These are phyloP conservation scores for Epichloe coenophiala DNA, from an alignment of 2,329 filamentous ascomycete species.

Conservation along the genomic window DNA sequence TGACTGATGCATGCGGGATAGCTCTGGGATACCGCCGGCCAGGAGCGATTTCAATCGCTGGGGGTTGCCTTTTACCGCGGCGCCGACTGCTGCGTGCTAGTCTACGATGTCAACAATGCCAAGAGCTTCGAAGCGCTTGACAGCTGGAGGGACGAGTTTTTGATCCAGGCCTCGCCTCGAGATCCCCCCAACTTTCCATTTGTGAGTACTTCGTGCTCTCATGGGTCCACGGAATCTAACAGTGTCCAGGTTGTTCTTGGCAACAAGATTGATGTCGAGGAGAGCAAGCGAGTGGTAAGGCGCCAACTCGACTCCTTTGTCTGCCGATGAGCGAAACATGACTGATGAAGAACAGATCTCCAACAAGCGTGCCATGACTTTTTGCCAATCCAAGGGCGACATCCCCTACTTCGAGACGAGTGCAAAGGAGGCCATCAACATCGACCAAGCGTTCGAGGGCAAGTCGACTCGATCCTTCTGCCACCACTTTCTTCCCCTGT, in stretches of 20 bases:
- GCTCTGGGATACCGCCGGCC: slow-evolving; percentile 96
- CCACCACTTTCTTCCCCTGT: background rate
- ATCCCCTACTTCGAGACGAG: slow-evolving; percentile 99
- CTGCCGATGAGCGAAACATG: background rate
- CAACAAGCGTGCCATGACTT: slow-evolving; percentile 89
- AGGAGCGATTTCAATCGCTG: slow-evolving; percentile 94
- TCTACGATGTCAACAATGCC: slow-evolving; percentile 97
- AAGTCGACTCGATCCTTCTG: slow-evolving; percentile 9
- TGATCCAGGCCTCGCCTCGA: slow-evolving; percentile 91
- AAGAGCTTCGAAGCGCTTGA: slow-evolving; percentile 98
- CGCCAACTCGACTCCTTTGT: background rate
- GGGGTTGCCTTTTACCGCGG: slow-evolving; percentile 96
- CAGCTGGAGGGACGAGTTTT: slow-evolving; percentile 95
- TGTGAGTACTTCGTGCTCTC: slow-evolving; percentile 38
- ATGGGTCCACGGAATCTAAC: slow-evolving; percentile 9
- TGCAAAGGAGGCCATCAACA: slow-evolving; percentile 96
- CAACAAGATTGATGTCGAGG: slow-evolving; percentile 98
- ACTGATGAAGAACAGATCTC: slow-evolving; percentile 50
- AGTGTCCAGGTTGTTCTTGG: slow-evolving; percentile 67
- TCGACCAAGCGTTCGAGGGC: slow-evolving; percentile 70
- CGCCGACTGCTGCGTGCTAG: slow-evolving; percentile 93
- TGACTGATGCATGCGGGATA: slow-evolving; percentile 21
- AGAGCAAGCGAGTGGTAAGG: slow-evolving; percentile 82
- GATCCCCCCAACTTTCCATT: slow-evolving; percentile 99
- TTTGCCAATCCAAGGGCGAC: slow-evolving; percentile 92